A percentile compares a stretch with the other conserved stretches of the same genome.
phyloP scores from a whole-genome alignment of 352 stramenopile species.

The Pythium folliculosum region DNA sequence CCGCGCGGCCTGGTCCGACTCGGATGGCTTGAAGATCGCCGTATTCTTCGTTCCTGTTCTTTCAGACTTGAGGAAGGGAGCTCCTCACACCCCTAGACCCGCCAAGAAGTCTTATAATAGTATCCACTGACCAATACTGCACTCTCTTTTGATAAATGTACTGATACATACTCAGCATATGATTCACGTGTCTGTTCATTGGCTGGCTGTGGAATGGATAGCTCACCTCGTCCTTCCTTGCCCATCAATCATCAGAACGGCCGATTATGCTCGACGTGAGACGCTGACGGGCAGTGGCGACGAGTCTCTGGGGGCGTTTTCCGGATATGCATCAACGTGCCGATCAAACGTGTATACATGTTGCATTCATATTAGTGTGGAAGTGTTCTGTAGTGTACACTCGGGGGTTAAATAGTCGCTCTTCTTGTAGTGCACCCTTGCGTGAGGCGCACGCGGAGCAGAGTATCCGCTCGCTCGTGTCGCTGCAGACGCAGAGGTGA shows the following conservation, averaged over 20 bases:
- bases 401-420: constrained; percentile 23
- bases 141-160: neutral
- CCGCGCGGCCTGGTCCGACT: constrained; percentile 3
- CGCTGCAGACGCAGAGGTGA: neutral
- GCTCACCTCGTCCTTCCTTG: neutral
- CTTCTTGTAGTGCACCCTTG: constrained; percentile 3
- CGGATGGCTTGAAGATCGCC: constrained; percentile 23
- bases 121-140: neutral
- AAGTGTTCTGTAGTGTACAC: constrained; percentile 20
- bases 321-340: neutral
- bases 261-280: neutral
- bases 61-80: constrained; percentile 3
- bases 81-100: neutral
- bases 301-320: neutral
- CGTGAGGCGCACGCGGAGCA: neutral
- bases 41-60: constrained; percentile 27
- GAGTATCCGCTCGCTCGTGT: neutral
- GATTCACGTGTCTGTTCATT: constrained; percentile 1
- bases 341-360: neutral
- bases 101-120: neutral
- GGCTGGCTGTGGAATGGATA: constrained; percentile 4
- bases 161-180: neutral
- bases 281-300: neutral
- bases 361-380: constrained; percentile 22
- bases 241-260: neutral